Evolutionary conservation across 2,329 filamentous ascomycete species (phyloP), one percentile per base, ranked within the genome.

Genomic region (Aspergillus japonicus): DNA sequence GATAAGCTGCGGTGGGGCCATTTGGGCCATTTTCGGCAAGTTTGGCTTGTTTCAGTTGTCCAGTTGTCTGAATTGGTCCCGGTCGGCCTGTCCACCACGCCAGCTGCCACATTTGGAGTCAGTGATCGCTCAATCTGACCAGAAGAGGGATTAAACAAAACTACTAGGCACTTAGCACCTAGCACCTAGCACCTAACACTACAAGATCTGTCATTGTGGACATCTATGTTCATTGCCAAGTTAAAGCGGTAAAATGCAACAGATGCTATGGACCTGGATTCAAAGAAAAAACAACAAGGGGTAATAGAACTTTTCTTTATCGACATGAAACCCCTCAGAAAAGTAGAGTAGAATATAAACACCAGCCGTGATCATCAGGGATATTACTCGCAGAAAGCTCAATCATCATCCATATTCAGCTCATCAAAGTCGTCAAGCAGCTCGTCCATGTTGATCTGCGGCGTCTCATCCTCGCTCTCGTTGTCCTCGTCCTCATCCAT

Each of bases 401-500:
- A 44, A 63, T 72, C 61, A 16, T 65, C 59, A 24, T 89, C 86
- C 79, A 96, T 87, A 50, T 84, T 87, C 74, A 96, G 85, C 70
- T 96, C 93, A 72, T 96, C 92, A 81, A 97, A 92, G 75, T 96
- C 93, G 73, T 97, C 93, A 70, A 96, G 82, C 71, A 97, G 77
- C 75, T 93, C 90, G 21, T 94, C 85, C 87, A 94, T 88, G 72
- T 87, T 82, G 66, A 95, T 88, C 69, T 85, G 82, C 3, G 90
- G 90, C 54, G 82, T 83, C 47, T 87, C 87, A 47, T 85, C 87
- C 7, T 89, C 39, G 6, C 39, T 44, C 39, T 44, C 88, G 16
- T 83, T 85, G 16, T 82, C 85, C 61, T 85, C 84, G 62, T 85
- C 83, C 58, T 82, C 77, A 74, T 85, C 73, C 78, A 89, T 79